These are phyloP conservation scores for Penicillium nucicola DNA, from an alignment of 495 filamentous ascomycete species.

Conservation along the genomic window DNA sequence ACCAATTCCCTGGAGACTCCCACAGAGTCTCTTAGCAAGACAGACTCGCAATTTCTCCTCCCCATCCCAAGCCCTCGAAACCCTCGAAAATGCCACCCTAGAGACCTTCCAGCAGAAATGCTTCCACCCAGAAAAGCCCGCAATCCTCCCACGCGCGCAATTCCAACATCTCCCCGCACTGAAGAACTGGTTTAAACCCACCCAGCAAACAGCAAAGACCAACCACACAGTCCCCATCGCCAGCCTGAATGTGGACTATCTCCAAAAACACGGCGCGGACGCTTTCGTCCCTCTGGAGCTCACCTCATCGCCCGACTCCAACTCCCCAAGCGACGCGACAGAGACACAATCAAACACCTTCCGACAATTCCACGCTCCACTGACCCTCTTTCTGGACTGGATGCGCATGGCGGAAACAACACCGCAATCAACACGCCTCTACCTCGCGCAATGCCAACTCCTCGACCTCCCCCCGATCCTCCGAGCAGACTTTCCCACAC, in stretches of 20 bases:
- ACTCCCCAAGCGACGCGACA: not conserved
- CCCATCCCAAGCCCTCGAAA: constrained; percentile 18
- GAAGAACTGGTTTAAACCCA: constrained; percentile 50
- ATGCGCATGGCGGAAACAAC: constrained; percentile 30
- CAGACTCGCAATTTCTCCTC: constrained; percentile 16
- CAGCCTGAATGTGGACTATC: constrained; percentile 47
- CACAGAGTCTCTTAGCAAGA: not conserved
- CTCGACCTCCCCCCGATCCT: constrained; percentile 59
- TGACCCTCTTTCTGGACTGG: constrained; percentile 58
- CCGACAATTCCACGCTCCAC: constrained; percentile 53
- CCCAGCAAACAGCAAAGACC: not conserved
- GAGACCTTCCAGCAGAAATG: constrained; percentile 46
- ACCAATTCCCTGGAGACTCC: constrained; percentile 6
- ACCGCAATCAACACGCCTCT: constrained; percentile 49
- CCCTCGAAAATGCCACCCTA: constrained; percentile 30
- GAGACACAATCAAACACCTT: constrained; percentile 33
- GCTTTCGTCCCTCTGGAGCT: constrained; percentile 59
- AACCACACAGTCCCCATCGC: constrained; percentile 1
- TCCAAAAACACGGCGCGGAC: constrained; percentile 42
- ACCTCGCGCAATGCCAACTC: constrained; percentile 81
- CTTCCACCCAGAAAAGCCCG: constrained; percentile 46
- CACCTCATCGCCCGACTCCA: constrained; percentile 24
- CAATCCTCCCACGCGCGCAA: constrained; percentile 42
- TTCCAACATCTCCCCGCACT: constrained; percentile 49
- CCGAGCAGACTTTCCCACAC: constrained; percentile 64